Evolutionary conservation across 2,329 filamentous ascomycete species (phyloP), one percentile per base, ranked within the genome.

Genomic region (Monilinia vaccinii-corymbosi): DNA sequence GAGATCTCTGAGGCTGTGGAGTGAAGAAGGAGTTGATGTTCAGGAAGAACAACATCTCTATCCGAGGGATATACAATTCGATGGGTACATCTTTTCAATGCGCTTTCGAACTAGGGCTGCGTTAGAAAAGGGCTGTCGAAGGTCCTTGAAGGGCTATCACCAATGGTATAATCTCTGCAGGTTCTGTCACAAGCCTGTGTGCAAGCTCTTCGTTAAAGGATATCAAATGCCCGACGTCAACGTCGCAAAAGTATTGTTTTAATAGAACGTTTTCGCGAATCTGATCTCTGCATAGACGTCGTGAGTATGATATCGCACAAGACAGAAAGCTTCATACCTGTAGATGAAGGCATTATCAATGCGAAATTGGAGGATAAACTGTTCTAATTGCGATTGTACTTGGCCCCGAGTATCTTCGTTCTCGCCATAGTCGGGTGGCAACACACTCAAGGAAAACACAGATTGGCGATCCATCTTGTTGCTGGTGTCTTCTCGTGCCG

Each of bases 261-360:
- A 96, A 80, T 1, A 97, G 82, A 9, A 94, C 91, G 77, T 99
- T 99, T 72, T 97, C 91, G 69, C 90, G 85, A 61, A 99, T 83
- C 75, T 97, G 94, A 70, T 97, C 93, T 82, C 94, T 95, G 68
- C 44, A 32, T 18, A 40, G 2, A 40, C 25, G 25, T 2, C 3
- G 48, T 78, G 62, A 78, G 72, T n/a, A 36, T 31, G 23, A 21
- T n/a, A 11, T 23, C 46, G 16, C n/a, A 50, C 49, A 36, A 42
- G n/a, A 31, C 18, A 32, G 23, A 45, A 60, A 45, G n/a, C 23
- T 36, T 44, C 63, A 76, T 74, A 93, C 91, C 91, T 85, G 81
- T 97, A 99, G 70, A 97, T 86, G 75, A 96, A 97, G 70, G 87
- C 83, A 75, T 96, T 96, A 75, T 97, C 93, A 46, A 97, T 83